Evolutionary conservation across 768 basidiomycete species (phyloP).

Genomic region (Mycena metata): DNA sequence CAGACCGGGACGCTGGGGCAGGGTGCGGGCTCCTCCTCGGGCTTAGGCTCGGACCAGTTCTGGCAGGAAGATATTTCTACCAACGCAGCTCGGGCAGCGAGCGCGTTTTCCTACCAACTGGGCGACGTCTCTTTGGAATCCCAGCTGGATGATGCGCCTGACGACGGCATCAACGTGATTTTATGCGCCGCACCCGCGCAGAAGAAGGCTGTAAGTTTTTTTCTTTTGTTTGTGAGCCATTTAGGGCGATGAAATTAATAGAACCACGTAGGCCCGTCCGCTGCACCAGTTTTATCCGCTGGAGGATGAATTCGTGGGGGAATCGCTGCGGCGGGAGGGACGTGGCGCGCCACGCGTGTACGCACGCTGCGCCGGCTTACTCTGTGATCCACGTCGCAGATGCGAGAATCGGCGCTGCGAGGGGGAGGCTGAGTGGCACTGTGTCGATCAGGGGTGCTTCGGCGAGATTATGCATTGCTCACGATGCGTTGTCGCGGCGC

Average conservation of each 20-base stretch:
- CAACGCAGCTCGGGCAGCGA: not conserved
- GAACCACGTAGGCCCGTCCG: not conserved
- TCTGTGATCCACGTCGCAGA: not conserved
- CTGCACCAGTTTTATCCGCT: not conserved
- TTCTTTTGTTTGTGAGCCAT: too few species aligned
- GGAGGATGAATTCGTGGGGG: not conserved
- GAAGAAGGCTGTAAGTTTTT: too few species aligned
- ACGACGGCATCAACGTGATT: not conserved
- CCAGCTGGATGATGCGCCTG: not conserved
- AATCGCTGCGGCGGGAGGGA: not conserved
- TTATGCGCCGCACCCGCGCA: too few species aligned
- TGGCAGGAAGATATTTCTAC: not conserved
- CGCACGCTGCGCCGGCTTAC: not conserved
- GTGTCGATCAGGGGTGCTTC: conserved; percentile 1
- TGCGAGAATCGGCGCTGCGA: not conserved
- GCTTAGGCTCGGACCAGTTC: not conserved
- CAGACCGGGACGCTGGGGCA: not conserved
- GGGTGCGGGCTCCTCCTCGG: not conserved
- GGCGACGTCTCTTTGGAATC: not conserved
- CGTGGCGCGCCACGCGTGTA: too few species aligned
- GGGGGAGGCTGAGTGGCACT: not conserved
- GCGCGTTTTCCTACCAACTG: not conserved
- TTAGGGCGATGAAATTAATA: not conserved
- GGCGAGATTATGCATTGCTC: conserved; percentile 13
- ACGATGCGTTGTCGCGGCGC: not conserved